A percentile compares a stretch with the other conserved stretches of the same genome.
phyloP scores from a whole-genome alignment of 2,329 filamentous ascomycete genomes.

The Pestalotiopsis sp. region DNA sequence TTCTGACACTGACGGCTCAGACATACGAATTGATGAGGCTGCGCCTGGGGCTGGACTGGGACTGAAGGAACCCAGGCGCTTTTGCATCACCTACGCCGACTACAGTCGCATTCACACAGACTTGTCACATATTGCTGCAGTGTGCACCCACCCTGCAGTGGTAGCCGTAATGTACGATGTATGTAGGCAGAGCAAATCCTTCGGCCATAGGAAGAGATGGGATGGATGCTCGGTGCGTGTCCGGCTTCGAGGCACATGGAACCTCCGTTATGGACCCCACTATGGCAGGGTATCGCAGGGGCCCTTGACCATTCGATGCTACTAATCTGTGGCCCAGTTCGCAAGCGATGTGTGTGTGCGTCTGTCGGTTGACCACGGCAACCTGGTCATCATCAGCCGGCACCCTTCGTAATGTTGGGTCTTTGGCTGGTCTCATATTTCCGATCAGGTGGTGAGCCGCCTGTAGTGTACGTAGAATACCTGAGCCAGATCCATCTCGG shows the following conservation, averaged over 20 bases:
- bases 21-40: neutral
- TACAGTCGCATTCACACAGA: neutral
- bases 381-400: neutral
- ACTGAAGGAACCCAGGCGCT: neutral
- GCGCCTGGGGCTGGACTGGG: neutral
- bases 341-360: neutral
- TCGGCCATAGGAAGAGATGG: neutral
- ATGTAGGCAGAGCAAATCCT: neutral
- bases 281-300: neutral
- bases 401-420: neutral
- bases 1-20: neutral
- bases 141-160: neutral
- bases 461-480: neutral
- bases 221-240: neutral
- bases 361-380: neutral
- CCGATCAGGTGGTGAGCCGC: constrained; percentile 2
- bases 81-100: neutral
- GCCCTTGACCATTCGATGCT: neutral
- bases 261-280: neutral
- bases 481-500: neutral
- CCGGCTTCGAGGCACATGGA: neutral
- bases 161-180: neutral
- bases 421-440: neutral
- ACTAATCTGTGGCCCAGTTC: neutral
- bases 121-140: neutral